These are phyloP conservation scores for Saccharomycopsis guyanensis DNA, from an alignment of 805 yeast genomes.

Conservation along the genomic window DNA sequence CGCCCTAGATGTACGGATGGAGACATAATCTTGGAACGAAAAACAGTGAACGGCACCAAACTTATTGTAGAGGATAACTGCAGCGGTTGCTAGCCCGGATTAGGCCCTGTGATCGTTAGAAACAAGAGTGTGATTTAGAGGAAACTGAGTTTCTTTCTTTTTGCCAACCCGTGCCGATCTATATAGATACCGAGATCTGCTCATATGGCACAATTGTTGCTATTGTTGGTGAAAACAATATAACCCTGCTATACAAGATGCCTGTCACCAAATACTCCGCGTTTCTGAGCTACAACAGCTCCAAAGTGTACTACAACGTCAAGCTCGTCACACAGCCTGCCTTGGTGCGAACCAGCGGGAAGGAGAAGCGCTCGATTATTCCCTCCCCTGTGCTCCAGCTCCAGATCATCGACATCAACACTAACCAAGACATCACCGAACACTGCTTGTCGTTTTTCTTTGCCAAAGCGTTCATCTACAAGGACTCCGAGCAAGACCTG, in stretches of 20 bases:
- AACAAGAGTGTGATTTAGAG: too few species aligned
- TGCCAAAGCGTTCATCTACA: slow-evolving; percentile 5
- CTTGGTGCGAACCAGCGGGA: slow-evolving; percentile 13
- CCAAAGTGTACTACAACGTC: slow-evolving; percentile 6
- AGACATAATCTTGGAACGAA: neutral
- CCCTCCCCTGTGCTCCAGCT: slow-evolving; percentile 18
- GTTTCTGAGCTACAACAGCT: neutral
- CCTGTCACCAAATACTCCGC: neutral
- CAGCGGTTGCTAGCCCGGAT: neutral
- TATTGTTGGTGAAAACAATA: too few species aligned
- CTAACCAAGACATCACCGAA: slow-evolving; percentile 8
- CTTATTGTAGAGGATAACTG: neutral
- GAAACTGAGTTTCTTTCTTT: too few species aligned
- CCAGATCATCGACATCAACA: slow-evolving; percentile 5
- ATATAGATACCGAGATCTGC: too few species aligned
- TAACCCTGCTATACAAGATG: too few species aligned
- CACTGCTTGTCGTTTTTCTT: slow-evolving; percentile 8
- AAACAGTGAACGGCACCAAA: neutral
- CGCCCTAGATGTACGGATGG: too few species aligned
- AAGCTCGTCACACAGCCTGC: slow-evolving; percentile 11
- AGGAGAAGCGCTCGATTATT: slow-evolving; percentile 13
- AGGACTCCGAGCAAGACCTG: too few species aligned
- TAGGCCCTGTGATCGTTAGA: neutral
- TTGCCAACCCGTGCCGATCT: too few species aligned
- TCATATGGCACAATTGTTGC: neutral